These are phyloP conservation scores for Leptographium radiaticola DNA, from an alignment of 2,329 filamentous ascomycete genomes.

Conservation along the genomic window DNA sequence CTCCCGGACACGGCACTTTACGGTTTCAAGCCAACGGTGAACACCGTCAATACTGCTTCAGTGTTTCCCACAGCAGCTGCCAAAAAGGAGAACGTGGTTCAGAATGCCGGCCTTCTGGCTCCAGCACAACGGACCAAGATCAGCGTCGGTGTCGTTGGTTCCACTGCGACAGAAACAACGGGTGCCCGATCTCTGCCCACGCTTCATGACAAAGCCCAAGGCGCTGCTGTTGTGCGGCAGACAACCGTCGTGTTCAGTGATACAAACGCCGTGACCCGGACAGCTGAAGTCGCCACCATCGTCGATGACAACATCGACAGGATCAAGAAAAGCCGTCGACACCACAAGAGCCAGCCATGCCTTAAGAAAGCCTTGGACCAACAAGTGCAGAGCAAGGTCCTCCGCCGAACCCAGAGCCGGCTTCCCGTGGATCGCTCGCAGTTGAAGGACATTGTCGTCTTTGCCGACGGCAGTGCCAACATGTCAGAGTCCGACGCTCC, in stretches of 20 bases:
- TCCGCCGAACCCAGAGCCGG: conserved; percentile 11
- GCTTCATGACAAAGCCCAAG: background rate
- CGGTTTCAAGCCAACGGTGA: conserved; percentile 19
- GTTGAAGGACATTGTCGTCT: conserved; percentile 3
- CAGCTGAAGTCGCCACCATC: background rate
- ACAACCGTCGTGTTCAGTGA: background rate
- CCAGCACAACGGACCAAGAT: conserved; percentile 9
- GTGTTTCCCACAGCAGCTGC: conserved; percentile 11
- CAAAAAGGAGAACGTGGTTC: conserved; percentile 24
- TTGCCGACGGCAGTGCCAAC: background rate
- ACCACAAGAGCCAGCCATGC: conserved; percentile 41
- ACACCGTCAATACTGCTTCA: background rate
- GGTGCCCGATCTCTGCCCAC: background rate
- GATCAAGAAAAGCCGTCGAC: conserved; percentile 24
- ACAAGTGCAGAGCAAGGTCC: conserved; percentile 6
- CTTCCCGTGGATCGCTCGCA: conserved; percentile 6
- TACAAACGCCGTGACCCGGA: background rate
- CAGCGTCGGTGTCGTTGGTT: background rate
- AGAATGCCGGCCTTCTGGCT: conserved; percentile 3
- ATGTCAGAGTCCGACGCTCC: conserved; percentile 23
- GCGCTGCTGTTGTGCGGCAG: conserved; percentile 2
- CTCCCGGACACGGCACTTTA: conserved; percentile 15
- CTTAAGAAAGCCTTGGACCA: conserved; percentile 22
- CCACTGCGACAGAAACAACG: background rate
- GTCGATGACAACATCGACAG: background rate